Evolutionary conservation across 2,329 filamentous ascomycete genomes (phyloP), one percentile per base, ranked within the genome.

Genomic region (Lecanicillium sp.): DNA sequence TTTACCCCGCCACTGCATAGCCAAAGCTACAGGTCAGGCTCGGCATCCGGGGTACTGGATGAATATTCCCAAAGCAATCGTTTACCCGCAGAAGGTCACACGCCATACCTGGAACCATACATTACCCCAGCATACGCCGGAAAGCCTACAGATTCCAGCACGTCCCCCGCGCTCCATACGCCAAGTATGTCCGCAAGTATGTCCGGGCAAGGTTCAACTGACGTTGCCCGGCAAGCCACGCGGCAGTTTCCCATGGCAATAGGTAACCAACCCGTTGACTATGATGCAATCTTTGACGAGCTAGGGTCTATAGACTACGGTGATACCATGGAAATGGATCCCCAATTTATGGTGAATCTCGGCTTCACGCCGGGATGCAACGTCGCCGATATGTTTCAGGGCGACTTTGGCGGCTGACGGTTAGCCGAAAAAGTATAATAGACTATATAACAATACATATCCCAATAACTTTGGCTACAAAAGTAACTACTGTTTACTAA

Each of bases 301-400:
- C 58, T 74, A 19, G 66, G 66, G 14, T 67, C 68, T n/a, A 64
- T 70, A 29, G 68, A 72, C 42, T 67, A 63, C 45, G 58, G 60
- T 1, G 68, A 71, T 38, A 59, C 62, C 27, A 57, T 73, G 32
- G 71, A 74, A 18, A 65, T 68, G 11, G 75, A 80, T 45, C 66
- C 73, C 2, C 73, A 79, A 45, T 81, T 82, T 48, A 79, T 82
- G 76, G 68, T 75, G 32, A 82, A 82, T 47, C 61, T 83, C 15
- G 78, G 78, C 0, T 80, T 81, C 51, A 75, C 71, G 2, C 77
- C 78, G 0, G 77, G 77, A 18, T 70, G 73, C 25, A 75, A 78
- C 41, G 61, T 80, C 35, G 65, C 68, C 0, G 74, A 78, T 45
- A 65, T 55, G 37, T 25, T 25, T 25, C 22, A 25, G 6, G 22